Conservation (phyloP, 805 yeast genomes). For the Saturnispora ahearnii region DNA sequence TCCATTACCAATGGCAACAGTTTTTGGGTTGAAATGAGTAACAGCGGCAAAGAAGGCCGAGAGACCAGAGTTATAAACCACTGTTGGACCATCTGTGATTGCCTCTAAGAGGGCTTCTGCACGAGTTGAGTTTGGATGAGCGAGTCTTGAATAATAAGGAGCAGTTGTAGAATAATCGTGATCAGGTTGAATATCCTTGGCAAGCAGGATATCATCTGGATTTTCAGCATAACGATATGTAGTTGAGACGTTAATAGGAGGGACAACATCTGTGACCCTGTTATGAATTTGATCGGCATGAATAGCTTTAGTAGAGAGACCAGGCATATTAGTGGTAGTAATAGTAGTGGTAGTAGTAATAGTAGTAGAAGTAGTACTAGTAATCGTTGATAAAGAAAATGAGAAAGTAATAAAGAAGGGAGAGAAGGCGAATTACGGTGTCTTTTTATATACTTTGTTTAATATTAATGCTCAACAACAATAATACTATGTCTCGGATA, state of each 20-base stretch:
- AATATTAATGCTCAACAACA: too few relatives aligned
- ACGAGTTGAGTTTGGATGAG: conserved; percentile 64
- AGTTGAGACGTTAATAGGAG: conserved; percentile 77
- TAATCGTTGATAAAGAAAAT: too few relatives aligned
- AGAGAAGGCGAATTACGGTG: not conserved
- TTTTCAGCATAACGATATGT: conserved; percentile 61
- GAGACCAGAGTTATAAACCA: conserved; percentile 70
- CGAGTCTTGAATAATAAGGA: conserved; percentile 59
- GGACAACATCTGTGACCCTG: conserved; percentile 57
- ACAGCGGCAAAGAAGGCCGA: conserved; percentile 74
- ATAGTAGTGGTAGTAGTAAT: not conserved
- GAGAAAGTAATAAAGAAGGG: too few relatives aligned
- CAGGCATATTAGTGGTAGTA: conserved; percentile 28
- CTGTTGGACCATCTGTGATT: conserved; percentile 55
- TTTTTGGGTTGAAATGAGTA: conserved; percentile 61
- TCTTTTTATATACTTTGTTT: too few relatives aligned
- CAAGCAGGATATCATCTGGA: conserved; percentile 45
- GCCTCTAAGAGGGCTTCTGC: conserved; percentile 57
- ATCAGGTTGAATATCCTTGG: conserved; percentile 24
- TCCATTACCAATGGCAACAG: conserved; percentile 63
- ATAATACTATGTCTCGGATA: not conserved
- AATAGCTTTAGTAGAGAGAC: conserved; percentile 46
- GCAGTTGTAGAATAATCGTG: conserved; percentile 16
- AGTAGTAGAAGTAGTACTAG: not conserved
- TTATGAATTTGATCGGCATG: conserved; percentile 63